These are phyloP conservation scores for Epichloe elymi DNA, from an alignment of 2,329 filamentous ascomycete genomes.

Conservation along the genomic window DNA sequence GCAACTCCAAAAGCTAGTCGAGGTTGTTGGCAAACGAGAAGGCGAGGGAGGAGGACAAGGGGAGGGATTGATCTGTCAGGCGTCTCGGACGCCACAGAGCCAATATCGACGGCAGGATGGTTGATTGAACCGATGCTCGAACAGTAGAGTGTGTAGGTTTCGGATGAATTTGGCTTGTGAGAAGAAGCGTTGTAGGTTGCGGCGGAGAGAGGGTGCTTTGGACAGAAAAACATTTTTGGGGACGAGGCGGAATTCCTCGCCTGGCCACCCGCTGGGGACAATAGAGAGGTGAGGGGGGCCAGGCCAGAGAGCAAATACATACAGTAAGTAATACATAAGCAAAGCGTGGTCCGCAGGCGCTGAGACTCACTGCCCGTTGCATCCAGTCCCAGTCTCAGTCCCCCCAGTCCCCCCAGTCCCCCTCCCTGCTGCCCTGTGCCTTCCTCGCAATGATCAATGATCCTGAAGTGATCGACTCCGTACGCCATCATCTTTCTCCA, in stretches of 20 bases:
- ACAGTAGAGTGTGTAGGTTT: background rate
- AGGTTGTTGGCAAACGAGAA: background rate
- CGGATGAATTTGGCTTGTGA: background rate
- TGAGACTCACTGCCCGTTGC: no score
- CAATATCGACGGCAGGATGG: background rate
- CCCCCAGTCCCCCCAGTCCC: no score
- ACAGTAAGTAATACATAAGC: no score
- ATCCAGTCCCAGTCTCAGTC: no score
- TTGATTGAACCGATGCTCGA: background rate
- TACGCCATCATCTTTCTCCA: no score
- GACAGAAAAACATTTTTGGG: background rate
- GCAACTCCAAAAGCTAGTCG: background rate
- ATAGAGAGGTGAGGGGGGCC: background rate
- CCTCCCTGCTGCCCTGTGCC: no score
- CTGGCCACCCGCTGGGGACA: no score
- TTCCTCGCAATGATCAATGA: no score
- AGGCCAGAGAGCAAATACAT: no score
- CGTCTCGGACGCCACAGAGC: slow-evolving; percentile 1
- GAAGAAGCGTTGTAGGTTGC: slow-evolving; percentile 1
- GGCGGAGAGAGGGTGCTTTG: background rate
- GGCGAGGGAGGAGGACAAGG: background rate
- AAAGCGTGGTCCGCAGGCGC: no score
- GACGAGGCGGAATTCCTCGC: background rate
- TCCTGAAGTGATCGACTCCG: no score
- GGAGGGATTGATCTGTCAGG: background rate